phyloP scores from a whole-genome alignment of 805 yeast genomes.

The Metschnikowia gelsemii region DNA sequence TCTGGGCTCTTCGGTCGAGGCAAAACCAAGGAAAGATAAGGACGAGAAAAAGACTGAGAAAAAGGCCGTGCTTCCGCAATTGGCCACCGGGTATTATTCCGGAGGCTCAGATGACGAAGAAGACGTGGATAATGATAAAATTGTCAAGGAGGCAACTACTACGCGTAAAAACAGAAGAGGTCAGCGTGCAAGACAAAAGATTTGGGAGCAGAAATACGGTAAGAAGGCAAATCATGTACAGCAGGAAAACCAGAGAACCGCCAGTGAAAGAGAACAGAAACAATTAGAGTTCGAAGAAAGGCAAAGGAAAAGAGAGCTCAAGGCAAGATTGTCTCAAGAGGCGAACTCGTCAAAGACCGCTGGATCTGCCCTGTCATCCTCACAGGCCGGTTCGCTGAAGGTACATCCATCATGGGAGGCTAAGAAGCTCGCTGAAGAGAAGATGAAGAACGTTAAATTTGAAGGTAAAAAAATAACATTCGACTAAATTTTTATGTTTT shows the following conservation, averaged over 20 bases:
- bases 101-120: conserved; percentile 74
- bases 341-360: conserved; percentile 25
- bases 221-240: conserved; percentile 76
- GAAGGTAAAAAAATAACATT: conserved; percentile 83
- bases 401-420: conserved; percentile 99
- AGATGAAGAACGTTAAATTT: conserved; percentile 62
- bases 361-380: conserved; percentile 6
- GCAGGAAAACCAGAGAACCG: conserved; percentile 56
- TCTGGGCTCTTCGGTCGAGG: conserved; percentile 36
- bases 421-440: conserved; percentile 69
- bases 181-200: conserved; percentile 93
- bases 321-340: conserved; percentile 34
- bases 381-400: conserved; percentile 1
- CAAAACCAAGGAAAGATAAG: conserved; percentile 16
- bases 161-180: conserved; percentile 89
- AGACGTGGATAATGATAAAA: conserved; percentile 43
- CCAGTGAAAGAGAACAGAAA: conserved; percentile 56
- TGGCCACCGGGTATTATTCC: conserved; percentile 79
- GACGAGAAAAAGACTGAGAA: conserved; percentile 28
- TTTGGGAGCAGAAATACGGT: conserved; percentile 94
- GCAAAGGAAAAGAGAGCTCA: conserved; percentile 62
- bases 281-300: conserved; percentile 72
- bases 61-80: conserved; percentile 55
- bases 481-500: conserved; percentile 35
- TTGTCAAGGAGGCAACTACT: conserved; percentile 52